Evolutionary conservation across 306 rosid genomes (phyloP), one percentile per base, ranked within the genome.

Genomic region (Sophora flavescens): DNA sequence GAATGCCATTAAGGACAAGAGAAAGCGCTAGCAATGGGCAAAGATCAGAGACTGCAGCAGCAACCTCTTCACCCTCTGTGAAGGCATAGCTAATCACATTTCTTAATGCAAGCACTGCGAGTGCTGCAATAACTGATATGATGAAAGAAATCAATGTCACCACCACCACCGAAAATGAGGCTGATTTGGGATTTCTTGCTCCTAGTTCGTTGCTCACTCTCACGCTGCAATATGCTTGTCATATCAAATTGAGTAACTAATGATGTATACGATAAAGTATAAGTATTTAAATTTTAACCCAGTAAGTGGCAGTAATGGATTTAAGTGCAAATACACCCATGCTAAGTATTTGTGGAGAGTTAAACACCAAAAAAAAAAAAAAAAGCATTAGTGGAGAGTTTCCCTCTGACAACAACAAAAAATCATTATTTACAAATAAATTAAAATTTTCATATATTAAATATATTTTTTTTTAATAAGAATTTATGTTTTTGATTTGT

Each of bases 141-240:
- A 87, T n/a, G 82, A 85, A 83, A 3, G 96, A 89, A 28, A 93
- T 61, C 6, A 75, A 0, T 0, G 89, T 87, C 71, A 89, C 93
- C 63, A 89, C 87, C 32, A 64, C 57, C 48, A 87, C 96, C 0
- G 94, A 87, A 81, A 93, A 93, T 35, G 89, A 76, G 0, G 94
- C 93, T 8, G 97, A 81, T 78, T 85, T 89, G 65, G 97, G 96
- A 80, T 90, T 84, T 42, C 84, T 67, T 14, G 86, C 91, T 74
- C 97, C 97, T 3, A 93, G 89, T 77, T 93, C 96, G 63, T 93
- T 93, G 83, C 96, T 81, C 62, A 90, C 97, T 80, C 97, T 89
- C 78, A 93, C 97, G 45, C 96, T 93, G 88, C 79, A 66, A 3
- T 35, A 36, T 54, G 32, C 7, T 13, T 59, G 45, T 33, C 66